Base-by-base conservation (phyloP, 306 rosid genomes). In the Amphicarpaea edgeworthii region DNA sequence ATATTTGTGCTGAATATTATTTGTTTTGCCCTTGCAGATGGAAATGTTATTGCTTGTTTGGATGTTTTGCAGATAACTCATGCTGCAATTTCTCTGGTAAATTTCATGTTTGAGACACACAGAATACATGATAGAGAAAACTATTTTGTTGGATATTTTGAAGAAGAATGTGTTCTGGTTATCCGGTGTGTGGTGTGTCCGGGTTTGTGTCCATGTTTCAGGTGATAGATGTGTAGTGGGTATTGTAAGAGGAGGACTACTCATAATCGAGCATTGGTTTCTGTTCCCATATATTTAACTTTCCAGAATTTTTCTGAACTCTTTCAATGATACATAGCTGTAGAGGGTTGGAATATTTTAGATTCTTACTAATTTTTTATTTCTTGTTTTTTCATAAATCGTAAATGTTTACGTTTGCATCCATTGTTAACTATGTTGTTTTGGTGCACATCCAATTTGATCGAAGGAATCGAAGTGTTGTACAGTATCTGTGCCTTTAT, bases 71-170 rank as follows among this genome's bases (percentile, higher is more conserved):
- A 90, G 82, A 89, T 95, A 85, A 89, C 91, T 65, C 95, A 92
- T 34, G 97, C 97, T 8, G 97, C 97, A 79, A 88, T 95, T 79
- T 95, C 99, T 54, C 87, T 88, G 97, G 99, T 95, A 90, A 86
- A 34, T 73, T 69, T 23, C 26, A 34, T 58, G 50, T 80, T 74
- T 72, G 43, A 37, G 42, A 61, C 23, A 26, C 70, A 21, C 71
- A 50, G 58, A 46, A 28, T 57, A 37, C 50, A 26, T 50, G 21
- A 50, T 64, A 40, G 3, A 10, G 59, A 23, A 62, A 47, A 40
- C 21, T 11, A 15, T 57, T 42, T 59, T 68, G 47, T 53, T 81
- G 50, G 58, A 40, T 64, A 60, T 61, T 68, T 45, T 64, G 40
- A 26, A 42, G 77, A 28, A 24, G 61, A 23, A 68, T 55, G 61